phyloP scores from a whole-genome alignment of 129 eudicot genomes.

The Erigeron canadensis region DNA sequence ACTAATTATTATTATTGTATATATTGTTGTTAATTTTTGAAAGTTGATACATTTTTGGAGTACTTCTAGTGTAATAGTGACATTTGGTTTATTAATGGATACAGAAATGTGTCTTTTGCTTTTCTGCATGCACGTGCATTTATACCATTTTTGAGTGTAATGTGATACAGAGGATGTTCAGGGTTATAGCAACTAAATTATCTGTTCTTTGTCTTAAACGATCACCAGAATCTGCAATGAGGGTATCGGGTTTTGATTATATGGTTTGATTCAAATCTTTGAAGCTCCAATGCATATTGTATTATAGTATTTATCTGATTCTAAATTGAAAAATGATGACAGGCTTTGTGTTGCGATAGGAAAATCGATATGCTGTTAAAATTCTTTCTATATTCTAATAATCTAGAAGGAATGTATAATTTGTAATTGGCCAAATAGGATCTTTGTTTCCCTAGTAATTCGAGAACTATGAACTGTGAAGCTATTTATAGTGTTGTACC shows the following conservation, averaged over 20 bases:
- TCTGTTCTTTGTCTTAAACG: too few species aligned
- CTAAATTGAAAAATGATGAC: not conserved
- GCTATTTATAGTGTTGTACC: not conserved
- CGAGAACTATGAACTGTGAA: not conserved
- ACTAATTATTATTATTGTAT: too few species aligned
- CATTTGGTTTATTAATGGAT: too few species aligned
- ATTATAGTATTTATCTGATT: not conserved
- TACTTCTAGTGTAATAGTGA: not conserved
- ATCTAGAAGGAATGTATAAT: not conserved
- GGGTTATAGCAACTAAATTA: too few species aligned
- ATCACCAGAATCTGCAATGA: too few species aligned
- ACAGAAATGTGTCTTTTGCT: not conserved
- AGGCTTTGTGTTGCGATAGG: constrained; percentile 14
- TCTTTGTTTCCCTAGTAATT: not conserved
- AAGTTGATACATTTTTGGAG: not conserved
- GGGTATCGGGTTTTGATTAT: not conserved
- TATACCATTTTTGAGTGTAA: not conserved
- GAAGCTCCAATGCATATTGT: not conserved
- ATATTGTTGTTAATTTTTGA: not conserved
- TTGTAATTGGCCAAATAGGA: not conserved
- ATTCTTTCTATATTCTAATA: not conserved
- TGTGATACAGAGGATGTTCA: too few species aligned
- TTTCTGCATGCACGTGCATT: not conserved
- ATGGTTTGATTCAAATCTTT: not conserved
- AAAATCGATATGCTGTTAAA: constrained; percentile 2